These are phyloP conservation scores for Hericium coralloides DNA, from an alignment of 768 basidiomycete species.

Conservation along the genomic window DNA sequence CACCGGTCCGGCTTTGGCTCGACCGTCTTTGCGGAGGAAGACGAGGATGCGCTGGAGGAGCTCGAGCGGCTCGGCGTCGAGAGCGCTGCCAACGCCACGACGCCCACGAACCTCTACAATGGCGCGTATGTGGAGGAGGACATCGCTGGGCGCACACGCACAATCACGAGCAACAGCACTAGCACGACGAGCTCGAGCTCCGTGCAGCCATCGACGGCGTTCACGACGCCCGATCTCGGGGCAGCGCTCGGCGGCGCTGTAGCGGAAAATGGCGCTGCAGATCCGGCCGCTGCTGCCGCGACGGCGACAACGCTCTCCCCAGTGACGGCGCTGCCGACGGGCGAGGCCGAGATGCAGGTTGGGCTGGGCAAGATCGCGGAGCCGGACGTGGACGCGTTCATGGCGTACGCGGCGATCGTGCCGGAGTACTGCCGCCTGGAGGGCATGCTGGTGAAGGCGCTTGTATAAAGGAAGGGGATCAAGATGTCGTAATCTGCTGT, in stretches of 20 bases:
- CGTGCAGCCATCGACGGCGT: constrained; percentile 34
- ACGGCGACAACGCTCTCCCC: constrained; percentile 58
- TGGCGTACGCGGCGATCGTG: constrained; percentile 79
- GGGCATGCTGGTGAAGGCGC: constrained; percentile 61
- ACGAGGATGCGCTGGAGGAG: constrained; percentile 66
- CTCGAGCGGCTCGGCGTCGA: constrained; percentile 33
- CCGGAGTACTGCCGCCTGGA: constrained; percentile 79
- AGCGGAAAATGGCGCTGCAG: constrained; percentile 22
- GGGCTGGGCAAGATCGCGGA: constrained; percentile 80
- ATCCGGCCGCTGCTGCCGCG: constrained; percentile 29
- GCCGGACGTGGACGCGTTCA: constrained; percentile 75
- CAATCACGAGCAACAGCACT: constrained; percentile 37
- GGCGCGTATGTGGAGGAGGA: constrained; percentile 33
- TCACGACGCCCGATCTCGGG: constrained; percentile 57
- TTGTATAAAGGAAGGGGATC: constrained; percentile 26
- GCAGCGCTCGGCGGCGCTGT: constrained; percentile 14
- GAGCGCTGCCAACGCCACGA: neutral
- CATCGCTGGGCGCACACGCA: constrained; percentile 38
- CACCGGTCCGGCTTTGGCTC: constrained; percentile 43
- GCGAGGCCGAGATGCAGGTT: constrained; percentile 63
- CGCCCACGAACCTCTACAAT: neutral
- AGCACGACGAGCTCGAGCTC: constrained; percentile 24
- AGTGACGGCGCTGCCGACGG: constrained; percentile 61
- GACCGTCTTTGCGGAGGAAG: constrained; percentile 57
- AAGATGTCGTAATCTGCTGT: constrained; percentile 5